A percentile compares a stretch with the other conserved stretches of the same genome.
phyloP scores from a whole-genome alignment of 306 rosid species.

The Inga leiocalycina region DNA sequence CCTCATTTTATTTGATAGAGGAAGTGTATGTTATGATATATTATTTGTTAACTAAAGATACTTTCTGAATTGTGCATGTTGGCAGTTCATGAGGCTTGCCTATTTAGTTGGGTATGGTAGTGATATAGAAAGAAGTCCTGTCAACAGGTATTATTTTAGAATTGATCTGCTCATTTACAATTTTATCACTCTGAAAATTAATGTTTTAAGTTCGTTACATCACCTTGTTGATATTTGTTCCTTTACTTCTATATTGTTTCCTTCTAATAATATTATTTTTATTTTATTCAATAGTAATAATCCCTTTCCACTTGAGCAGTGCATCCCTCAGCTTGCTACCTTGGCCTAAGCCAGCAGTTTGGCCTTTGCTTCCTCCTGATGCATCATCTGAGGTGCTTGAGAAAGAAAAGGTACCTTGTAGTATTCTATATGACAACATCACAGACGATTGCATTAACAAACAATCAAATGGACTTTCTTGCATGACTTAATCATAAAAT shows the following conservation, averaged over 20 bases:
- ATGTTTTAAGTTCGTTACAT: slow-evolving; percentile 18
- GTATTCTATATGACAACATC: slow-evolving; percentile 13
- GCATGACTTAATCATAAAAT: neutral
- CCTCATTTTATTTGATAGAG: slow-evolving; percentile 18
- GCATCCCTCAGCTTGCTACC: slow-evolving; percentile 96
- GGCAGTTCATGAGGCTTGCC: slow-evolving; percentile 99
- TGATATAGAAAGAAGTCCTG: slow-evolving; percentile 93
- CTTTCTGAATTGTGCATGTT: slow-evolving; percentile 45
- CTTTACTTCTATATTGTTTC: neutral
- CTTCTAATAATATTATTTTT: neutral
- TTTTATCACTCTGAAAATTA: slow-evolving; percentile 18
- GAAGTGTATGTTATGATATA: slow-evolving; percentile 8
- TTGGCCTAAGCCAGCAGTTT: slow-evolving; percentile 95
- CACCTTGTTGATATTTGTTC: slow-evolving; percentile 22
- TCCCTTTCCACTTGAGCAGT: slow-evolving; percentile 53
- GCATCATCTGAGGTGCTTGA: slow-evolving; percentile 85
- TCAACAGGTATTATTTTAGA: slow-evolving; percentile 70
- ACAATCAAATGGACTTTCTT: neutral
- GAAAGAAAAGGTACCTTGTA: slow-evolving; percentile 80
- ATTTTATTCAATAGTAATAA: neutral
- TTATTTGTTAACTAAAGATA: slow-evolving; percentile 27
- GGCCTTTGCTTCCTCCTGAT: slow-evolving; percentile 91
- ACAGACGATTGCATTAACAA: neutral
- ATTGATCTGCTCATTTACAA: slow-evolving; percentile 27
- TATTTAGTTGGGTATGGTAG: slow-evolving; percentile 89